Evolutionary conservation across 2,329 filamentous ascomycete genomes (phyloP).

Genomic region (Tolypocladium cylindrosporum): DNA sequence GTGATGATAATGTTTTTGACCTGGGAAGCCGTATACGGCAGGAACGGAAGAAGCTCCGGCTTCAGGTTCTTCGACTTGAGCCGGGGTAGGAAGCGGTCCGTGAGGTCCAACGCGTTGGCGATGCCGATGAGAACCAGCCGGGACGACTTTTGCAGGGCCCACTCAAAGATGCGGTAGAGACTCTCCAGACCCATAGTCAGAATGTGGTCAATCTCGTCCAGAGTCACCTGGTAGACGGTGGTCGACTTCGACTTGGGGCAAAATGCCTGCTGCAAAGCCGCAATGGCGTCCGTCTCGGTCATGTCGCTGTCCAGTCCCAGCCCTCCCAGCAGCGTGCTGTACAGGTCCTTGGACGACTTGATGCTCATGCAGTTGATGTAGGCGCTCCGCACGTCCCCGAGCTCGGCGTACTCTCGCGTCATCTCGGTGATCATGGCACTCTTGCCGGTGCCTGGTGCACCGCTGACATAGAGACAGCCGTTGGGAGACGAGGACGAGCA

Average conservation of each 20-base stretch:
- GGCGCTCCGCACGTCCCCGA: slow-evolving; percentile 51
- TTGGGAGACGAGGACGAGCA: slow-evolving; percentile 50
- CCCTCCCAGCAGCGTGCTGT: slow-evolving; percentile 66
- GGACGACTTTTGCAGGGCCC: slow-evolving; percentile 77
- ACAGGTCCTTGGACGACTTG: slow-evolving; percentile 78
- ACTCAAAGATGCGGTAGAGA: slow-evolving; percentile 91
- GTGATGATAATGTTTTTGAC: slow-evolving; percentile 80
- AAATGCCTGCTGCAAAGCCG: slow-evolving; percentile 62
- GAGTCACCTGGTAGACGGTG: slow-evolving; percentile 66
- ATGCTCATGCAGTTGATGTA: slow-evolving; percentile 98
- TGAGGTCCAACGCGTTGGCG: slow-evolving; percentile 90
- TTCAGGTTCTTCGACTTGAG: slow-evolving; percentile 89
- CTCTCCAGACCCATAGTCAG: slow-evolving; percentile 81
- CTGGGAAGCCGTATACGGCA: slow-evolving; percentile 82
- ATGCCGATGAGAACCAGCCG: slow-evolving; percentile 81
- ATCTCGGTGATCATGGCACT: slow-evolving; percentile 85
- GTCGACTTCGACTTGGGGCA: slow-evolving; percentile 46
- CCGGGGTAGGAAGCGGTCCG: slow-evolving; percentile 86
- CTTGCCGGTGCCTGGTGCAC: slow-evolving; percentile 92
- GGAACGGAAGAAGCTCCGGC: slow-evolving; percentile 79
- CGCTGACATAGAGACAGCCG: slow-evolving; percentile 89
- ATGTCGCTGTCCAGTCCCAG: slow-evolving; percentile 48
- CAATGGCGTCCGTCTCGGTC: slow-evolving; percentile 56
- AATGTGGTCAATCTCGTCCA: slow-evolving; percentile 94
- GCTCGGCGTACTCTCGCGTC: slow-evolving; percentile 45